Evolutionary conservation across 2,329 filamentous ascomycete species (phyloP), one percentile per base, ranked within the genome.

Genomic region (Trichoderma arundinaceum): DNA sequence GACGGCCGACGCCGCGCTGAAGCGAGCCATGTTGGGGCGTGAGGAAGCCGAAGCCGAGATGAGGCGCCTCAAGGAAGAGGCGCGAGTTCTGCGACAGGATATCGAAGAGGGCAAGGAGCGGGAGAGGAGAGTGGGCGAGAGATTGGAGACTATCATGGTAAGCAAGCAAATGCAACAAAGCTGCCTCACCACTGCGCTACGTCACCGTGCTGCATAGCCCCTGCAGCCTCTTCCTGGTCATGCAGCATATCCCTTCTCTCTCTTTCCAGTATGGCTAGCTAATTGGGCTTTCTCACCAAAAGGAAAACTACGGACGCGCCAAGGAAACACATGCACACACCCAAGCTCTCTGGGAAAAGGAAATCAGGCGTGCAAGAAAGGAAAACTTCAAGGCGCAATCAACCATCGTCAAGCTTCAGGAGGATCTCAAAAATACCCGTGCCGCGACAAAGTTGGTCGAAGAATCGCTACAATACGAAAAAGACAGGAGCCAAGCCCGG

Each of bases 371-470:
- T 64, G 84, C 86, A 9, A 82, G 88, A 57, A 92, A 92, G 71
- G 90, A 92, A 71, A 88, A 87, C 2, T 92, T 91, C 82, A 92
- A 91, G 73, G 84, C 86, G n/a, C 88, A 91, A 70, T 91, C 89
- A 2, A 77, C 80, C 10, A 83, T 89, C 39, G 85, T 91, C 71
- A 91, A 91, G 73, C 75, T 90, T 13, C 89, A 92, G 73, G 90
- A 92, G 71, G 89, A 92, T 71, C 82, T 91, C 69, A 91, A 92
- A 74, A 79, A 85, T 0, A 80, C 85, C 58, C 84, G 88, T 51
- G 77, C 78, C 28, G 78, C 80, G 17, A 77, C 83, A 62, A 82
- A 81, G 65, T 78, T 92, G 10, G 84, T 87, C 64, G 89, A 92
- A 71, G 87, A 92, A 71, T 89, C 92, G 15, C 48, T 62, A 13